phyloP scores from a whole-genome alignment of 768 basidiomycete genomes.

The Mycena pura region DNA sequence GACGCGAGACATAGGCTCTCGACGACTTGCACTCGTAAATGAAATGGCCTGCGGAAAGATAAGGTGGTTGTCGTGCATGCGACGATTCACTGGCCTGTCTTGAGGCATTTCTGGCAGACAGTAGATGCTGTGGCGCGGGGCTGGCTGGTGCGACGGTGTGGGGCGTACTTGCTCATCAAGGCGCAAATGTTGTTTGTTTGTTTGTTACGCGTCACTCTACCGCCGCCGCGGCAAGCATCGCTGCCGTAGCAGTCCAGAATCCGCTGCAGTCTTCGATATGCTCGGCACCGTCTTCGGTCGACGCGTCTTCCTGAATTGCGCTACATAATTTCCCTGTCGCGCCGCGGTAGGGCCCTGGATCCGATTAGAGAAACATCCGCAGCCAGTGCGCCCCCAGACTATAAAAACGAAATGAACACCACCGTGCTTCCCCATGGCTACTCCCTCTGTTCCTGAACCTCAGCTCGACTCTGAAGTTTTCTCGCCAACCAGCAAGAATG shows the following conservation, averaged over 20 bases:
- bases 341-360: conserved; percentile 12
- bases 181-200: neutral
- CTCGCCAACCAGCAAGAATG: neutral
- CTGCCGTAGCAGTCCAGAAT: neutral
- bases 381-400: neutral
- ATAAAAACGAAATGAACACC: neutral
- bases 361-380: conserved; percentile 17
- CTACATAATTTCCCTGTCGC: neutral
- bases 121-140: conserved; percentile 72
- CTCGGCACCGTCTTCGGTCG: too few species aligned
- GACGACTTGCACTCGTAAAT: conserved; percentile 88
- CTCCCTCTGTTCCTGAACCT: neutral
- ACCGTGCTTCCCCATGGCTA: neutral
- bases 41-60: conserved; percentile 70
- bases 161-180: conserved; percentile 81
- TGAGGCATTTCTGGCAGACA: conserved; percentile 84
- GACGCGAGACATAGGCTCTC: conserved; percentile 86
- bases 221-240: too few species aligned
- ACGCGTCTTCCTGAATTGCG: conserved; percentile 9
- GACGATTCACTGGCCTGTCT: conserved; percentile 53
- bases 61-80: conserved; percentile 6
- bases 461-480: neutral
- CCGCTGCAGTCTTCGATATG: conserved; percentile 4
- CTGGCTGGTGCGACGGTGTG: conserved; percentile 66
- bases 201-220: neutral